Evolutionary conservation across 768 basidiomycete species (phyloP), one percentile per base, ranked within the genome.

Genomic region (Lactarius pseudohatsudake): DNA sequence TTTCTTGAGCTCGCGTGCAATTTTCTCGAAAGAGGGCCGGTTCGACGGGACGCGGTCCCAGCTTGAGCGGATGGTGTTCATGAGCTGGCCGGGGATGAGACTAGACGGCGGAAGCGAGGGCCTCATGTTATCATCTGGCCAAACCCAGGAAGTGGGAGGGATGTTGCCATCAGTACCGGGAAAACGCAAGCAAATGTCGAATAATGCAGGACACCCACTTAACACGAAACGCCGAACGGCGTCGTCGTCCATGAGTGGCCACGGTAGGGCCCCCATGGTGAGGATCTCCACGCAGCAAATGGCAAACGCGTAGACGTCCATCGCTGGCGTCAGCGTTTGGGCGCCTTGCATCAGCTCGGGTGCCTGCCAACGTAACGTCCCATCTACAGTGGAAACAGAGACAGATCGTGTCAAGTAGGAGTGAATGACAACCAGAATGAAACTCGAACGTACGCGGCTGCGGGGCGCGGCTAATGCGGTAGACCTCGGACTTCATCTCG

Each of bases 401-500:
- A 15, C 50, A 13, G 50, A 26, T 53, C 22, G 50, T 15, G 6
- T 26, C 13, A 26, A 22, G 45, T 22, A 61, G 2, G 61, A 26
- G 54, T 18, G n/a, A 30, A 58, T 34, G 66, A 32, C 28, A 53
- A 34, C n/a, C 22, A 64, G 34, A 60, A 41, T 40, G 59, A 38
- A 13, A 20, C 47, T 8, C 10, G 13, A 30, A 73, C 75, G 7
- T 65, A 76, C 77, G 76, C 22, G 76, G 75, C 7, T 72, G 47
- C 6, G 73, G 70, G 32, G 77, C 77, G 11, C 85, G 85, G 62
- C 84, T 88, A 2, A 89, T 78, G 38, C 84, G 80, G 70, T 81
- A 86, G 4, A 84, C 86, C 73, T 93, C 90, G 18, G 81, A 84
- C 76, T 87, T 90, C 79, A 93, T 86, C 75, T 90, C 87, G 70